phyloP scores from a whole-genome alignment of 208 protist species.

The Leishmania tarentolae region DNA sequence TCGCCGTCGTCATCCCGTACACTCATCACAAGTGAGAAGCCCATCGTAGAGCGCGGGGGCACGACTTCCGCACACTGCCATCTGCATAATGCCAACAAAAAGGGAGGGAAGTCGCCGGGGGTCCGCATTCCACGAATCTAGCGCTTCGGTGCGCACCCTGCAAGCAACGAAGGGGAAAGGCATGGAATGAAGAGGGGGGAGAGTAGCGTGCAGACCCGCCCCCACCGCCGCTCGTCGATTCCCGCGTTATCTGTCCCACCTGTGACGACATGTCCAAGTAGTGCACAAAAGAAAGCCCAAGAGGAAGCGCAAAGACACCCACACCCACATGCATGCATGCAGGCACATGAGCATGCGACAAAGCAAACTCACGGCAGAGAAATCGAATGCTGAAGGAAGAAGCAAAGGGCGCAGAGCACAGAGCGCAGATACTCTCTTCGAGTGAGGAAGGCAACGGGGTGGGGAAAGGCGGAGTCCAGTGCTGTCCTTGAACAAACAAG shows the following conservation, averaged over 20 bases:
- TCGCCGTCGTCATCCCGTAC: background rate
- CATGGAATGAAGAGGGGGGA: slow-evolving; percentile 13
- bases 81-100: background rate
- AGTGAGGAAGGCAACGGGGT: slow-evolving; percentile 1
- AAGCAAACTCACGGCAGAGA: background rate
- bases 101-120: background rate
- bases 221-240: background rate
- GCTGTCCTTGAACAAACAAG: background rate
- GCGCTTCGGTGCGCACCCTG: background rate
- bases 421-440: background rate
- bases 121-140: background rate
- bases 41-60: background rate
- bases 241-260: background rate
- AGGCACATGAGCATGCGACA: background rate
- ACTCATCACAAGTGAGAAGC: slow-evolving; percentile 4
- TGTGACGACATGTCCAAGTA: background rate
- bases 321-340: slow-evolving; percentile 5
- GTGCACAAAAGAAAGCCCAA: background rate
- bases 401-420: background rate
- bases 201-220: background rate
- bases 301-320: background rate
- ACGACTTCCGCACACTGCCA: background rate
- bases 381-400: slow-evolving; percentile 6
- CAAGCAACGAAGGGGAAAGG: slow-evolving; percentile 21
- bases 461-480: background rate